Conservation (phyloP, 2,329 filamentous ascomycete genomes). For the Elsinoe batatas region DNA sequence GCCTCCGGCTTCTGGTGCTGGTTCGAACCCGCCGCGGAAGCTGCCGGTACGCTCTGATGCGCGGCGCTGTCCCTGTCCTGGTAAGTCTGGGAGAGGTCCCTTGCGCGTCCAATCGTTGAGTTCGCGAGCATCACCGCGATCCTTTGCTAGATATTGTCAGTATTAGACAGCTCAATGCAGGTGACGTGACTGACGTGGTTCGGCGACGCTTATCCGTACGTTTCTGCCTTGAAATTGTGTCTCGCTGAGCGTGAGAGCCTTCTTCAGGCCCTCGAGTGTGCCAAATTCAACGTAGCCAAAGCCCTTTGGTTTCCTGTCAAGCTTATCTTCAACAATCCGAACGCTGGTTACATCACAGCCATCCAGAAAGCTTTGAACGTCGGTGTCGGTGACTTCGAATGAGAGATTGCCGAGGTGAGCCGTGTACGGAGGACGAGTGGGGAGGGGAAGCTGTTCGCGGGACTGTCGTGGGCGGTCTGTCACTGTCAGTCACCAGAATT, state of each 20-base stretch:
- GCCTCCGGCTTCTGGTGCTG: conserved; percentile 41
- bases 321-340: conserved; percentile 91
- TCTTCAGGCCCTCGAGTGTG: conserved; percentile 78
- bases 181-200: conserved; percentile 65
- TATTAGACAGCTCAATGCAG: conserved; percentile 20
- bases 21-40: conserved; percentile 29
- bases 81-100: conserved; percentile 71
- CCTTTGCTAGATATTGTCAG: conserved; percentile 56
- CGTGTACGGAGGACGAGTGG: conserved; percentile 86
- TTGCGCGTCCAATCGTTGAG: conserved; percentile 87
- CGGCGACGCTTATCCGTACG: conserved; percentile 89
- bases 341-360: conserved; percentile 82
- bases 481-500: not conserved
- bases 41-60: conserved; percentile 41
- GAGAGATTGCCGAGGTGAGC: conserved; percentile 94
- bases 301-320: conserved; percentile 88
- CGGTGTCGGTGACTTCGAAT: conserved; percentile 78
- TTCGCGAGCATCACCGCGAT: conserved; percentile 70
- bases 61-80: conserved; percentile 46
- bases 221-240: conserved; percentile 75
- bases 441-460: conserved; percentile 74
- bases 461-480: conserved; percentile 27
- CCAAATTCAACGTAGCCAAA: conserved; percentile 97
- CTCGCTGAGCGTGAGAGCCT: conserved; percentile 75
- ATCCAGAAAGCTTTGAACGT: conserved; percentile 76